Evolutionary conservation across 2,329 filamentous ascomycete species (phyloP).

Genomic region (Arthrobotrys conoides): DNA sequence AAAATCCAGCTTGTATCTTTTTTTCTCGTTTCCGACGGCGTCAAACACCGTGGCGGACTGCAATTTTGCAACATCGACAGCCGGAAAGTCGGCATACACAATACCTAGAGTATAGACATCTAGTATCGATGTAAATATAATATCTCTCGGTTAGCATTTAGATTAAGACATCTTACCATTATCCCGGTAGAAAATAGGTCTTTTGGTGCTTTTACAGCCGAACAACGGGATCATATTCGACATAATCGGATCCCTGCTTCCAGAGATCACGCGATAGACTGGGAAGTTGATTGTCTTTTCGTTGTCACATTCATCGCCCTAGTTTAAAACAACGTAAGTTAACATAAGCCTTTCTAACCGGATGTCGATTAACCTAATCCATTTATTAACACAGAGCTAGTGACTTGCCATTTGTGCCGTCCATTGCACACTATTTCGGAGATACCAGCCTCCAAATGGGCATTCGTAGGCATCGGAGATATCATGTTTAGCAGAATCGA

Average conservation of each 20-base stretch:
- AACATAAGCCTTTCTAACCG: background rate
- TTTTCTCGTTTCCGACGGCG: background rate
- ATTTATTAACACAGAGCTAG: background rate
- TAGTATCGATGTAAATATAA: background rate
- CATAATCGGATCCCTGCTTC: background rate
- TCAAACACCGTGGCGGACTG: background rate
- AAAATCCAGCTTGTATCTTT: background rate
- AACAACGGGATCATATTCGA: background rate
- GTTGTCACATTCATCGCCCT: slow-evolving; percentile 27
- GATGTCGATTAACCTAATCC: background rate
- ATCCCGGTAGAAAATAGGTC: background rate
- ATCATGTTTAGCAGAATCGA: slow-evolving; percentile 4
- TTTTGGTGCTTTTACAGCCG: slow-evolving; percentile 4
- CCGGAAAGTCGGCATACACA: slow-evolving; percentile 1
- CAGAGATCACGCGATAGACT: background rate
- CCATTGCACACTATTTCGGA: slow-evolving; percentile 6
- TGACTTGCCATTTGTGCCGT: slow-evolving; percentile 23
- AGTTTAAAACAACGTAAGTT: background rate
- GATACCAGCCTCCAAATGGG: slow-evolving; percentile 10
- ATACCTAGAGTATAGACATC: slow-evolving; percentile 22
- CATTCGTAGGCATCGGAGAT: slow-evolving; percentile 15
- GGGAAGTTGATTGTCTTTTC: slow-evolving; percentile 6
- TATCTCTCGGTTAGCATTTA: background rate
- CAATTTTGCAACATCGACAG: slow-evolving; percentile 2
- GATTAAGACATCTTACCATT: background rate